Evolutionary conservation across 208 protist species (phyloP).

Genomic region (Trichomonas vaginalis): DNA sequence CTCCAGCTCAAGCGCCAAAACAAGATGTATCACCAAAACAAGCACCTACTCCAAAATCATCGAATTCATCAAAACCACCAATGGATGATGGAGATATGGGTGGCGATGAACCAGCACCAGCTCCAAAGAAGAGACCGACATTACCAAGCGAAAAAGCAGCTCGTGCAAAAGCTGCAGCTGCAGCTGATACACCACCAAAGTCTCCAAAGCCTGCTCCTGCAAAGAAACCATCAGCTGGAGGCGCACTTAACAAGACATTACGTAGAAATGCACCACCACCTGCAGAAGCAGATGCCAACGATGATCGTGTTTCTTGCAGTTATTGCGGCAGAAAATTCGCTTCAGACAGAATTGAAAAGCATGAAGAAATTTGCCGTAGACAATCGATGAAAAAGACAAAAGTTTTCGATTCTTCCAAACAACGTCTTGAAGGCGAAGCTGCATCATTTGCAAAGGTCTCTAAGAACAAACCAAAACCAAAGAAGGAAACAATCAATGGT

Average conservation of each 20-base stretch:
- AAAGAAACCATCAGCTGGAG: not conserved
- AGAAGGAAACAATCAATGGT: not conserved
- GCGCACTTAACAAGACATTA: not conserved
- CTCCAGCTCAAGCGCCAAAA: too few species aligned
- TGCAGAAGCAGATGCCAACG: not conserved
- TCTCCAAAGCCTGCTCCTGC: not conserved
- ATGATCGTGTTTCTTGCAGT: not conserved
- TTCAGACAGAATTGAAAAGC: not conserved
- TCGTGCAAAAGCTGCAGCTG: not conserved
- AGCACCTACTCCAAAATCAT: not conserved
- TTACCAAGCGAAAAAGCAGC: not conserved
- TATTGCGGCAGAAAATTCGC: not conserved
- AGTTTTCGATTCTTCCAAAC: not conserved
- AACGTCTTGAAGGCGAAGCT: not conserved
- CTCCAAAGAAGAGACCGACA: not conserved
- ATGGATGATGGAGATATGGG: not conserved
- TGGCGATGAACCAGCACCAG: not conserved
- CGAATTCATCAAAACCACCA: not conserved
- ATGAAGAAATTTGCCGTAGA: not conserved
- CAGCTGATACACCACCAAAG: not conserved
- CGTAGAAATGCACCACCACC: not conserved
- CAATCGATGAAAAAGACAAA: not conserved
- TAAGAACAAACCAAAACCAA: not conserved
- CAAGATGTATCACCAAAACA: not conserved
- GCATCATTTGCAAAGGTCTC: not conserved